phyloP scores from a whole-genome alignment of 441 rosid genomes.

The Rhodomyrtus psidioides region DNA sequence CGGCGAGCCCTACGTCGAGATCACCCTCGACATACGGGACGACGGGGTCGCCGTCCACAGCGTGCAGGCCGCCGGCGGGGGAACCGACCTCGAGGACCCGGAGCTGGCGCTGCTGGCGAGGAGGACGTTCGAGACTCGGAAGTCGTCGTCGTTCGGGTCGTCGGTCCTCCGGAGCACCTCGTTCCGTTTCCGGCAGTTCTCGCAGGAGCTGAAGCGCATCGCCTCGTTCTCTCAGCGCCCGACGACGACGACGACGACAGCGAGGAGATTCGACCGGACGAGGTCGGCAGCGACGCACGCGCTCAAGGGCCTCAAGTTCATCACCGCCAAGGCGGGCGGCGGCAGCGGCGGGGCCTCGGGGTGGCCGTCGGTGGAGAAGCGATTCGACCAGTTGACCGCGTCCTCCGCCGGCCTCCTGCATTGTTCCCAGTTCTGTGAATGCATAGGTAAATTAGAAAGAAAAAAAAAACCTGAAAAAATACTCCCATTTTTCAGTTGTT shows the following conservation, averaged over 20 bases:
- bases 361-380: slow-evolving; percentile 71
- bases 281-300: slow-evolving; percentile 79
- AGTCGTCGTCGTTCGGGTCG: slow-evolving; percentile 31
- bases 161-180: slow-evolving; percentile 54
- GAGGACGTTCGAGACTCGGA: slow-evolving; percentile 53
- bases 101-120: slow-evolving; percentile 53
- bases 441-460: slow-evolving; percentile 41
- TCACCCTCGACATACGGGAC: slow-evolving; percentile 64
- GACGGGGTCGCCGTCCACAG: slow-evolving; percentile 74
- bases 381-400: slow-evolving; percentile 62
- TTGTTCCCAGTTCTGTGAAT: slow-evolving; percentile 65
- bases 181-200: slow-evolving; percentile 48
- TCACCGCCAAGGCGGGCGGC: slow-evolving; percentile 48
- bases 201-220: slow-evolving; percentile 62
- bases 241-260: background rate
- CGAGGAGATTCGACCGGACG: slow-evolving; percentile 46
- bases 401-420: slow-evolving; percentile 48
- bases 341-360: slow-evolving; percentile 34
- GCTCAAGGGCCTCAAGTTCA: slow-evolving; percentile 80
- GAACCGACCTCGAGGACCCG: slow-evolving; percentile 34
- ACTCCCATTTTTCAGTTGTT: background rate
- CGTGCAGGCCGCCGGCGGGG: slow-evolving; percentile 45
- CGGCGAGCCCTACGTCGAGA: slow-evolving; percentile 43
- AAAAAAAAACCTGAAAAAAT: background rate
- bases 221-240: slow-evolving; percentile 49